Conservation (phyloP, 2,329 filamentous ascomycete genomes). For the Rugonectria rugulosa region DNA sequence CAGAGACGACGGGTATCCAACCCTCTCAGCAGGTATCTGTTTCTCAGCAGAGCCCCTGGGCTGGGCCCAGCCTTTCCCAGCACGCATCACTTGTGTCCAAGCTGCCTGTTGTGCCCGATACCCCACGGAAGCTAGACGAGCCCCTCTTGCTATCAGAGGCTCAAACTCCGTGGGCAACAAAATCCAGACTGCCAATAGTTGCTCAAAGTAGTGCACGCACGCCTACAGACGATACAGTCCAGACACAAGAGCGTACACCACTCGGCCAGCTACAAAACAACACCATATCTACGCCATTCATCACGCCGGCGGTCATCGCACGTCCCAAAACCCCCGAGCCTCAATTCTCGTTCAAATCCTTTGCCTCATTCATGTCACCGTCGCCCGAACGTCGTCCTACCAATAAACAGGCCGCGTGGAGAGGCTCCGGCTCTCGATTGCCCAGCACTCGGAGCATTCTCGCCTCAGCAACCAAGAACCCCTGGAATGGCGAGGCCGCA, state of each 20-base stretch:
- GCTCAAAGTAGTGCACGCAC: neutral
- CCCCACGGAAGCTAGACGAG: constrained; percentile 4
- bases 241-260: neutral
- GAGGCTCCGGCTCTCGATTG: constrained; percentile 34
- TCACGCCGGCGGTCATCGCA: constrained; percentile 1
- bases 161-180: constrained; percentile 34
- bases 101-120: neutral
- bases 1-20: no score
- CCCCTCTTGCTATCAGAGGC: constrained; percentile 6
- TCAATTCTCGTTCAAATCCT: constrained; percentile 58
- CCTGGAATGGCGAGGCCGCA: constrained; percentile 39
- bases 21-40: constrained; percentile 12
- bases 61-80: constrained; percentile 30
- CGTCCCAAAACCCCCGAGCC: constrained; percentile 54
- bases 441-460: constrained; percentile 46
- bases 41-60: constrained; percentile 40
- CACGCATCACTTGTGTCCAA: constrained; percentile 17
- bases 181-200: constrained; percentile 1
- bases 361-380: constrained; percentile 60
- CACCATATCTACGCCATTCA: neutral
- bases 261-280: constrained; percentile 16
- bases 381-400: constrained; percentile 50
- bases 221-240: neutral
- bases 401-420: constrained; percentile 25
- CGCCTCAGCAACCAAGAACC: constrained; percentile 45